Percentiles rank a stretch among this genome's conserved stretches.
Evolutionary conservation across 139 green algal species (phyloP).

Genomic region (Chlamydomonas sp.): DNA sequence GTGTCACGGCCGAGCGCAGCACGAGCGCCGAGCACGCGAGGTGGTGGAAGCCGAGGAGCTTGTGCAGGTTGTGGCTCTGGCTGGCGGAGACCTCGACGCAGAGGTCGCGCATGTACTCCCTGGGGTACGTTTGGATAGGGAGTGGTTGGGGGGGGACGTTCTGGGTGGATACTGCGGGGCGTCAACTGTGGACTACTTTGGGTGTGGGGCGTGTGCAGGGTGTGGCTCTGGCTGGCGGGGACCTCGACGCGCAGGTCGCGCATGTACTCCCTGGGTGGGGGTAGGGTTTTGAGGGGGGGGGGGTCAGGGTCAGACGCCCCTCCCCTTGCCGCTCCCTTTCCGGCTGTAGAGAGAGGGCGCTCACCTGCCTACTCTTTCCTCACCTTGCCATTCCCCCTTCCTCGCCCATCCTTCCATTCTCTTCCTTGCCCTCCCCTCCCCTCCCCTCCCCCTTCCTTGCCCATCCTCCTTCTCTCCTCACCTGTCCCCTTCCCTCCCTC

Average conservation of each 20-base stretch:
- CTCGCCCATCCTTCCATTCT: no score
- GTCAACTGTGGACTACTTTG: no score
- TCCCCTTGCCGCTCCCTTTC: no score
- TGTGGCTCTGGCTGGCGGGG: constrained; percentile 47
- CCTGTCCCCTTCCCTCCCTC: no score
- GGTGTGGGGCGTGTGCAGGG: constrained; percentile 48
- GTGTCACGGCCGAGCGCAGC: constrained; percentile 47
- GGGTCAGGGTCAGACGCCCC: no score
- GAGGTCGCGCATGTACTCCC: constrained; percentile 46
- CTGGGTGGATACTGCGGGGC: neutral
- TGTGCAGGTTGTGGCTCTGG: constrained; percentile 59
- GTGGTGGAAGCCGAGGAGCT: constrained; percentile 60
- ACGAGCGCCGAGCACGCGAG: constrained; percentile 58
- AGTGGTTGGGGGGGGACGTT: neutral
- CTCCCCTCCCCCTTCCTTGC: no score
- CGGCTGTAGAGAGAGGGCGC: no score
- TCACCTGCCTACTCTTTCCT: no score
- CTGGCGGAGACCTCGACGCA: constrained; percentile 43
- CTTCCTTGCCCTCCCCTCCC: no score
- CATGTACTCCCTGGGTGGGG: neutral
- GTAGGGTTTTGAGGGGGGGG: neutral
- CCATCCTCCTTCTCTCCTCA: no score
- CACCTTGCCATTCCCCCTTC: no score
- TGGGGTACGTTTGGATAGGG: neutral
- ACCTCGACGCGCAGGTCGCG: constrained; percentile 65